phyloP scores from a whole-genome alignment of 345 rosid genomes.

The Tarenaya hassleriana region DNA sequence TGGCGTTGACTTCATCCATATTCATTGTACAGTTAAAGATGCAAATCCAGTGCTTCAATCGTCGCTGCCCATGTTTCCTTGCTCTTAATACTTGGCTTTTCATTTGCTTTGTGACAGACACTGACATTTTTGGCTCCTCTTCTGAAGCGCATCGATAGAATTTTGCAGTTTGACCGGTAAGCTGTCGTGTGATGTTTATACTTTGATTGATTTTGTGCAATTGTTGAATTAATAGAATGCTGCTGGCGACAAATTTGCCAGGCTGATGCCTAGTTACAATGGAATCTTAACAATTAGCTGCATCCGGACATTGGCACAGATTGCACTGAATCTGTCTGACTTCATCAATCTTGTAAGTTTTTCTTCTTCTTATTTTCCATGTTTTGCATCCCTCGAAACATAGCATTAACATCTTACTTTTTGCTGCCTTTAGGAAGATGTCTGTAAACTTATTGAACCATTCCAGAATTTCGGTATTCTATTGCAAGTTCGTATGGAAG shows the following conservation, averaged over 20 bases:
- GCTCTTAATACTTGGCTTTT: constrained; percentile 20
- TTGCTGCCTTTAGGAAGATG: constrained; percentile 59
- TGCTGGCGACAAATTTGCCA: constrained; percentile 24
- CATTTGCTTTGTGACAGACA: constrained; percentile 53
- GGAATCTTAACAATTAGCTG: constrained; percentile 91
- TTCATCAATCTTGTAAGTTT: constrained; percentile 65
- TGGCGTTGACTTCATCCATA: constrained; percentile 1
- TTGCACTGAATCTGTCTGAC: constrained; percentile 78
- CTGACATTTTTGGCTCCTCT: constrained; percentile 69
- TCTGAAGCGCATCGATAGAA: constrained; percentile 91
- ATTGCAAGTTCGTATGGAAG: constrained; percentile 82
- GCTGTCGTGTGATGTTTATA: constrained; percentile 17
- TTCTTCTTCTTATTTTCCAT: constrained; percentile 7
- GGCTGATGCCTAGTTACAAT: constrained; percentile 95
- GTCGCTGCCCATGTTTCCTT: constrained; percentile 8
- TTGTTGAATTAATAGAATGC: constrained; percentile 14
- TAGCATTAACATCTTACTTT: constrained; percentile 18
- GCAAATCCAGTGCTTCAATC: constrained; percentile 7
- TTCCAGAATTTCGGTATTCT: constrained; percentile 48
- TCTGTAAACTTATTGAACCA: constrained; percentile 66
- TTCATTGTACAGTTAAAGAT: constrained; percentile 12
- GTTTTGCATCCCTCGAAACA: constrained; percentile 9
- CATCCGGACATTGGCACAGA: constrained; percentile 76
- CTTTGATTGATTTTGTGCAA: constrained; percentile 7
- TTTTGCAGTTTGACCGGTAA: constrained; percentile 93